Base-by-base conservation (phyloP, 208 protist genomes). In the Porcisia deanei region DNA sequence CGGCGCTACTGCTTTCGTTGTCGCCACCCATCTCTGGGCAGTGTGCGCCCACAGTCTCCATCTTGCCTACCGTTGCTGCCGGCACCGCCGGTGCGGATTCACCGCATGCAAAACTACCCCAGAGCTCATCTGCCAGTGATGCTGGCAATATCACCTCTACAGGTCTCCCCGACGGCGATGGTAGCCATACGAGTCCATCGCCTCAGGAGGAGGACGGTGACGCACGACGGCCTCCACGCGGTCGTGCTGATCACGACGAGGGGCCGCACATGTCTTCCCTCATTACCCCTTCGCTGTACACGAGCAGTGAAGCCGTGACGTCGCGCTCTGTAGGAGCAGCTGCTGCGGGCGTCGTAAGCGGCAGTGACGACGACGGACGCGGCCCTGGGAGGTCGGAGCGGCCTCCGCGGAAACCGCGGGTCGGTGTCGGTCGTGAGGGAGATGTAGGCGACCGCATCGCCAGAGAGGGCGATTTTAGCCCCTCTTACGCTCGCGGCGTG, bases 401-500 rank as follows among this genome's bases (percentile, higher is more conserved):
- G 30, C 68, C 18, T 43, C 52, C 7, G 37, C 52, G 14, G 34
- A 30, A 57, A 12, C 76, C 52, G 53, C n/a, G 61, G 16, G 53
- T 34, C 16, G 25, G 30, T 34, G 25, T 30, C 39, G 10, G 12
- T 6, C 39, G 41, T 20, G 52, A 22, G 22, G 68, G 57, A 30
- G 22, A 8, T 47, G 52, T 52, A 22, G 57, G 16, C 9, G 47
- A 61, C 12, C 47, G 41, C n/a, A n/a, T 22, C 16, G 57, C 18
- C n/a, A 54, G 64, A 39, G 77, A 75, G 18, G 71, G 41, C 14
- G 71, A 76, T 22, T 60, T 76, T 54, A 67, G 75, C 54, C 78
- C 78, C 1, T 82, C 78, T 30, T 82, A 82, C 78, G 73, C 78
- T 25, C 78, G 72, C 30, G 78, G 78, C 12, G 73, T 75, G 18